Evolutionary conservation across 164 flowering plant species (phyloP), one percentile per base, ranked within the genome.

Genomic region (Pachysandra terminalis): DNA sequence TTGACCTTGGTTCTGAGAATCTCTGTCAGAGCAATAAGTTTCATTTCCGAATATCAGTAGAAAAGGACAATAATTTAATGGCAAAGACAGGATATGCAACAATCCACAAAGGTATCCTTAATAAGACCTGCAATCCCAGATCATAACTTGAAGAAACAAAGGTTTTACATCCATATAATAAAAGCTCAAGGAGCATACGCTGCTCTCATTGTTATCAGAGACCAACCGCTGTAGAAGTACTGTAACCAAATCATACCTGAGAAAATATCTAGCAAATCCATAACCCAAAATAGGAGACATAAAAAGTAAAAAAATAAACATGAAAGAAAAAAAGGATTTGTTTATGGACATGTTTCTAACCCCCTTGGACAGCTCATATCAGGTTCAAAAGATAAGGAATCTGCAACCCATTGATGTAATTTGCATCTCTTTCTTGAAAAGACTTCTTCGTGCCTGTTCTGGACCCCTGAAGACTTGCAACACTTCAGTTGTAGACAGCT

Each of bases 241-340:
- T 61, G 84, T 70, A 67, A 82, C 81, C 74, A 87, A 53, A 77
- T 81, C 78, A 48, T 64, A 74, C 91, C 95, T 87, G 83, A 70
- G 55, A 74, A 74, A 63, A 66, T 59, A 60, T 64, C 56, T 22
- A 25, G 10, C 54, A 27, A 41, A 15, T 53, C 61, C 37, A 32
- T 32, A 32, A 32, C 37, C 68, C 58, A 68, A 23, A 58, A 71
- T 64, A 67, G 21, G 24, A 68, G 15, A 19, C 57, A 66, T 13
- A 57, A 35, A 70, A 40, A 59, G 69, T 22, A 19, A 54, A 41
- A 73, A 77, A 32, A 32, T 32, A 32, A 32, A 32, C 7, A 32
- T 32, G 37, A 3, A 32, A 3, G 58, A 61, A 35, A 5, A 16
- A 40, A 37, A 45, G n/a, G n/a, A n/a, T n/a, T n/a, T n/a, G n/a